Percentiles rank a stretch among this genome's conserved stretches.
phyloP scores from a whole-genome alignment of 768 basidiomycete genomes.

The Suillus subaureus region DNA sequence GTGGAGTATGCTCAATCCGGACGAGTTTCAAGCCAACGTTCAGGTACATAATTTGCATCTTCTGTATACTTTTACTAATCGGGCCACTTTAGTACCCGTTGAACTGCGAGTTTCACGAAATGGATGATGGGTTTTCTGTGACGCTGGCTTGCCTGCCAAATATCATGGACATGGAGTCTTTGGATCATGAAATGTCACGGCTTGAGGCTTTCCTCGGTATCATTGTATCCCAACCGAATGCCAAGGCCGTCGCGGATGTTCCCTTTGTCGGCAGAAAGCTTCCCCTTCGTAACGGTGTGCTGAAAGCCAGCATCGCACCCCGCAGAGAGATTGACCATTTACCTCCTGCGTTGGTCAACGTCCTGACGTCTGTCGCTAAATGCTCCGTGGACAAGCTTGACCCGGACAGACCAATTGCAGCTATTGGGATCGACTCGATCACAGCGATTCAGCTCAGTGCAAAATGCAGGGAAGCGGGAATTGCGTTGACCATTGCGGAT shows the following conservation, averaged over 20 bases:
- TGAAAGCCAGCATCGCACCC: neutral
- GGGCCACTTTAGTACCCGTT: conserved; percentile 40
- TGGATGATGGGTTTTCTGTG: conserved; percentile 32
- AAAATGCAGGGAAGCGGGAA: conserved; percentile 39
- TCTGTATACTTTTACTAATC: neutral
- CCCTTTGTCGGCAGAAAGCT: neutral
- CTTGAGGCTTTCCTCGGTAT: conserved; percentile 24
- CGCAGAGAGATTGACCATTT: conserved; percentile 5
- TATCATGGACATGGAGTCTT: conserved; percentile 27
- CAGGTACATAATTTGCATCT: conserved; percentile 32
- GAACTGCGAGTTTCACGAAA: conserved; percentile 44
- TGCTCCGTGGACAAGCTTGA: conserved; percentile 33
- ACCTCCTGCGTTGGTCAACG: conserved; percentile 14
- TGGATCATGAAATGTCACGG: conserved; percentile 19
- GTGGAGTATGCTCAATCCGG: conserved; percentile 26
- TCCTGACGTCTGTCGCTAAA: conserved; percentile 23
- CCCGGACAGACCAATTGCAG: conserved; percentile 37
- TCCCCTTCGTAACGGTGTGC: neutral
- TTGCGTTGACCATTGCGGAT: conserved; percentile 38
- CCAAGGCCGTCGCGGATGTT: conserved; percentile 10
- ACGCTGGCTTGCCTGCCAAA: conserved; percentile 38
- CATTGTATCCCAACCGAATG: conserved; percentile 24
- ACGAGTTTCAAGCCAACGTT: conserved; percentile 19
- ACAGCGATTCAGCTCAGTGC: conserved; percentile 48
- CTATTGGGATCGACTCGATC: conserved; percentile 53